Evolutionary conservation across 192 early-diverging fungal genomes (phyloP).

Genomic region (Entomortierella parvispora): DNA sequence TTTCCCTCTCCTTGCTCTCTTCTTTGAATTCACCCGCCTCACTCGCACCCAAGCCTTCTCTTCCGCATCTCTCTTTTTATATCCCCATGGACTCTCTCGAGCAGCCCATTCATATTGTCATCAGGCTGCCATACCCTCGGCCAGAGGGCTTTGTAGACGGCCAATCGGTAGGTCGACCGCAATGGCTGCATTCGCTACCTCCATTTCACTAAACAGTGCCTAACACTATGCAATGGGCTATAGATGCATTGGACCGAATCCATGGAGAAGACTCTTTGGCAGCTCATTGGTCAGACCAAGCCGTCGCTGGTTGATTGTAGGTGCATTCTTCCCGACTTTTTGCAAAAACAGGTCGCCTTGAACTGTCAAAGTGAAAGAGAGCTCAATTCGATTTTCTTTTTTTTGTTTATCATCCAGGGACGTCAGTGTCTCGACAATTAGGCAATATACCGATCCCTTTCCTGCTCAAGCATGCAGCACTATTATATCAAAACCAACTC

Average conservation of each 20-base stretch:
- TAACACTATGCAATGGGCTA: no score
- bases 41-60: neutral
- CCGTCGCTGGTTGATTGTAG: constrained; percentile 62
- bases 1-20: neutral
- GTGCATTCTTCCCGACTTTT: neutral
- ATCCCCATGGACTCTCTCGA: constrained; percentile 35
- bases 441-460: constrained; percentile 60
- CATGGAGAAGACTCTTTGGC: constrained; percentile 68
- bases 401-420: constrained; percentile 45
- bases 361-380: no score
- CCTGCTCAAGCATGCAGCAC: constrained; percentile 63
- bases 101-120: constrained; percentile 63
- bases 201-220: no score
- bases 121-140: constrained; percentile 59
- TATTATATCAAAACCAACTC: constrained; percentile 66
- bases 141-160: constrained; percentile 63
- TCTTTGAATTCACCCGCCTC: neutral
- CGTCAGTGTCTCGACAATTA: constrained; percentile 58
- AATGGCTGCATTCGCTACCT: no score
- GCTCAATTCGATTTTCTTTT: neutral
- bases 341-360: no score
- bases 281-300: constrained; percentile 63
- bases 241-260: constrained; percentile 69
- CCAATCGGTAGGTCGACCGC: constrained; percentile 62
- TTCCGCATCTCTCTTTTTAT: neutral